A percentile compares a stretch with the other conserved stretches of the same genome.
These are phyloP conservation scores for Lobosporangium transversale DNA, from an alignment of 192 early-diverging fungal genomes.

Conservation along the genomic window DNA sequence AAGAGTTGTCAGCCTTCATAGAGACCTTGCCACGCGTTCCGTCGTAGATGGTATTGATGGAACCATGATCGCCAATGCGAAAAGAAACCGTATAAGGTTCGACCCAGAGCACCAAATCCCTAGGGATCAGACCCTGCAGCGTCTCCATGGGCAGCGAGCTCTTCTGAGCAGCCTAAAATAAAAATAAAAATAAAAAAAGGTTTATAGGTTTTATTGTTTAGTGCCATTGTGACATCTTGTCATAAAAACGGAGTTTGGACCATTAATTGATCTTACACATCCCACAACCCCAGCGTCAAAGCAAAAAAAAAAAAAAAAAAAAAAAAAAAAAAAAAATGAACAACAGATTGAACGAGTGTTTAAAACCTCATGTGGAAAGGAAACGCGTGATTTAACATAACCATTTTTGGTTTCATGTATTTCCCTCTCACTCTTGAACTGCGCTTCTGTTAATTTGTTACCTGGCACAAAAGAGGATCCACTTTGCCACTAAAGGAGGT, in stretches of 20 bases:
- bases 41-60: constrained; percentile 70
- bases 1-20: constrained; percentile 14
- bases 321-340: background rate
- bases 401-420: background rate
- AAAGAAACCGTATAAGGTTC: constrained; percentile 77
- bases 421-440: background rate
- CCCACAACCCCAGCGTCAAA: too few species aligned
- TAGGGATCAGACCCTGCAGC: constrained; percentile 56
- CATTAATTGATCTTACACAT: too few species aligned
- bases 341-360: background rate
- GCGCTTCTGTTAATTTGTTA: constrained; percentile 8
- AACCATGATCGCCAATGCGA: constrained; percentile 73
- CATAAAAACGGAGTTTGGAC: background rate
- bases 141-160: constrained; percentile 26
- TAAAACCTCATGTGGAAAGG: too few species aligned
- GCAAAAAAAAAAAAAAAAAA: background rate
- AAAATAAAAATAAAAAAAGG: background rate
- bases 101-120: constrained; percentile 74
- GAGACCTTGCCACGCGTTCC: constrained; percentile 54
- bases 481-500: constrained; percentile 72
- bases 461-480: constrained; percentile 68
- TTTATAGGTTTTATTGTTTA: background rate
- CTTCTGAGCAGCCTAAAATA: constrained; percentile 22
- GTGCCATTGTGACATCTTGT: background rate
- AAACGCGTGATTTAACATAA: too few species aligned